Conservation (phyloP, 345 rosid genomes). For the Hibiscus mutabilis region DNA sequence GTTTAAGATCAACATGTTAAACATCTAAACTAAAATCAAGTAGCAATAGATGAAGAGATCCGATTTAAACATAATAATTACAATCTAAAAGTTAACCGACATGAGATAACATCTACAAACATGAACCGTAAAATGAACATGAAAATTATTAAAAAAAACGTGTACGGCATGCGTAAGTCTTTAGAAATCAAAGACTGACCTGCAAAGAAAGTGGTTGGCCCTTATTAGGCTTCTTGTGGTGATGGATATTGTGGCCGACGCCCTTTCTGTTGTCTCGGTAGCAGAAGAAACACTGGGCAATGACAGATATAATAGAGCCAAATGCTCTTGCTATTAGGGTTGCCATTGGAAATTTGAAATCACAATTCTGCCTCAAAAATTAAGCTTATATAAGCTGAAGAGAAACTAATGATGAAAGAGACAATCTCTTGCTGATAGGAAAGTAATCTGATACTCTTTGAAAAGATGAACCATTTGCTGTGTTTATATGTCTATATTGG, state of each 20-base stretch:
- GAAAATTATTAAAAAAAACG: too few relatives aligned
- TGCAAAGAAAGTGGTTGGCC: conserved; percentile 80
- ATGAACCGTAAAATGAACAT: too few relatives aligned
- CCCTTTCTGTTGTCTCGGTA: conserved; percentile 24
- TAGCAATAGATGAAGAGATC: too few relatives aligned
- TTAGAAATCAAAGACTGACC: conserved; percentile 23
- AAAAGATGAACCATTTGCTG: conserved; percentile 19
- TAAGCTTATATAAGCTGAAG: conserved; percentile 4
- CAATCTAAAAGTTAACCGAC: too few relatives aligned
- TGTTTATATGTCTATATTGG: conserved; percentile 15
- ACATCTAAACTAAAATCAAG: too few relatives aligned
- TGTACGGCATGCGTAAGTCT: too few relatives aligned
- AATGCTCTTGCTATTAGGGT: conserved; percentile 40
- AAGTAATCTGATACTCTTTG: conserved; percentile 20
- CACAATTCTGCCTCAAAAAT: conserved; percentile 15
- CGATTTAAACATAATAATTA: too few relatives aligned
- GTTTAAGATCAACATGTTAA: too few relatives aligned
- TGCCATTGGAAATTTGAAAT: conserved; percentile 23
- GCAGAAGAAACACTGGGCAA: conserved; percentile 48
- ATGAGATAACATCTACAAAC: too few relatives aligned
- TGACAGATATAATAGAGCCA: conserved; percentile 43
- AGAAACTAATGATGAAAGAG: background rate
- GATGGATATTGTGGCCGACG: conserved; percentile 12
- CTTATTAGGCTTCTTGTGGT: conserved; percentile 30
- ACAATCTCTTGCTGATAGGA: conserved; percentile 29